phyloP scores from a whole-genome alignment of 2,329 filamentous ascomycete species.

The Xylaria sp. region DNA sequence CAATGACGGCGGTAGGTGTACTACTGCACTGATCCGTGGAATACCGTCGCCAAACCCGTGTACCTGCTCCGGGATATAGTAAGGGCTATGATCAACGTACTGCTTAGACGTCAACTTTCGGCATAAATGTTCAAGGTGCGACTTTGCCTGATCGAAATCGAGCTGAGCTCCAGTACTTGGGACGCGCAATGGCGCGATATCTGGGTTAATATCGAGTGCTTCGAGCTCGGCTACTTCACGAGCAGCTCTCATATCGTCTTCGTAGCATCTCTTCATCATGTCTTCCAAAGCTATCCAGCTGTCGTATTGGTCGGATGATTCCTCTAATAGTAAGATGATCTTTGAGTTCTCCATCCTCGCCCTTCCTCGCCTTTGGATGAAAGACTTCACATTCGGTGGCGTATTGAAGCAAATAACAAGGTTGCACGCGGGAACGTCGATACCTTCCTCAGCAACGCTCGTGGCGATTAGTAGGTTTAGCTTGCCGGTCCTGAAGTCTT shows the following conservation, averaged over 20 bases:
- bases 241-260: constrained; percentile 68
- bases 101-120: constrained; percentile 65
- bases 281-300: constrained; percentile 76
- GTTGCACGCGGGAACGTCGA: constrained; percentile 73
- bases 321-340: constrained; percentile 60
- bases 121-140: constrained; percentile 88
- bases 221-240: constrained; percentile 61
- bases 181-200: constrained; percentile 53
- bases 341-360: constrained; percentile 63
- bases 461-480: constrained; percentile 71
- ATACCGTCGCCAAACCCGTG: constrained; percentile 41
- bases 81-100: constrained; percentile 73
- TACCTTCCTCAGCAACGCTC: constrained; percentile 73
- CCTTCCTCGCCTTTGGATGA: constrained; percentile 67
- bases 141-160: constrained; percentile 76
- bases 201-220: constrained; percentile 50
- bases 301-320: constrained; percentile 45
- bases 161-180: constrained; percentile 69
- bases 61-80: constrained; percentile 67
- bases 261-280: constrained; percentile 77
- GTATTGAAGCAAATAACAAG: constrained; percentile 68
- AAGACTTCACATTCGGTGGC: constrained; percentile 63
- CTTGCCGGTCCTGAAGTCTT: constrained; percentile 64
- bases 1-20: constrained; percentile 77
- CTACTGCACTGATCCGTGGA: constrained; percentile 63